phyloP scores from a whole-genome alignment of 2,329 filamentous ascomycete genomes.

The Verticillium alfalfae region DNA sequence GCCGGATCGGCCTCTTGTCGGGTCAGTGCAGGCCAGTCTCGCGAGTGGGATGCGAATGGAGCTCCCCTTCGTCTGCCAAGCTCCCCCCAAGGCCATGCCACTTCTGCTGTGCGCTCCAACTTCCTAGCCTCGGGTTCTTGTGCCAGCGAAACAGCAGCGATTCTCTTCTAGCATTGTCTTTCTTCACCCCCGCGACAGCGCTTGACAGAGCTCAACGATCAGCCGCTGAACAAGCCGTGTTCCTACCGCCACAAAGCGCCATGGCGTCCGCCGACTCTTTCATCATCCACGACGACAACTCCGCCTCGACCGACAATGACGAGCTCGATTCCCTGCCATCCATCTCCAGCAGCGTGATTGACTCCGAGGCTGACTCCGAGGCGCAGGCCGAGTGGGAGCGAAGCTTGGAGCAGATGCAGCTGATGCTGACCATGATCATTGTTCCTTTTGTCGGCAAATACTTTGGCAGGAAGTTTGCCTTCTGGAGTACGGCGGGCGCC shows the following conservation, averaged over 20 bases:
- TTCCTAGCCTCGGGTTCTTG: background rate
- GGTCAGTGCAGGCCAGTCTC: background rate
- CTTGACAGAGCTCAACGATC: conserved; percentile 6
- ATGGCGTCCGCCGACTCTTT: conserved; percentile 34
- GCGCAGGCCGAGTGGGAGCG: conserved; percentile 94
- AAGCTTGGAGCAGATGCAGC: conserved; percentile 86
- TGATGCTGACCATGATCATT: conserved; percentile 89
- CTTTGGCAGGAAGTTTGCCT: conserved; percentile 88
- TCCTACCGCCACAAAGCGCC: background rate
- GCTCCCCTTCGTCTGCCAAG: background rate
- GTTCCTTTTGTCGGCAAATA: conserved; percentile 94
- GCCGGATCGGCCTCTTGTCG: background rate
- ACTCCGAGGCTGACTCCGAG: conserved; percentile 61
- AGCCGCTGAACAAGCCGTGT: background rate
- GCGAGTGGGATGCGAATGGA: background rate
- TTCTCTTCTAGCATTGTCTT: background rate
- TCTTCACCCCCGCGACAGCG: background rate
- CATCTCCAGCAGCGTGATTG: conserved; percentile 39
- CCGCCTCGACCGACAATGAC: conserved; percentile 44
- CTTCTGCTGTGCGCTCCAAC: background rate
- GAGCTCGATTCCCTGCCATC: conserved; percentile 62
- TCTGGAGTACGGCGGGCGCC: conserved; percentile 66
- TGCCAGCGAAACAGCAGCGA: background rate
- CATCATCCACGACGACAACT: conserved; percentile 40
- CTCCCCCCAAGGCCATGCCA: background rate